Evolutionary conservation across 495 filamentous ascomycete species (phyloP).

Genomic region (Astrocystis sublimbata): DNA sequence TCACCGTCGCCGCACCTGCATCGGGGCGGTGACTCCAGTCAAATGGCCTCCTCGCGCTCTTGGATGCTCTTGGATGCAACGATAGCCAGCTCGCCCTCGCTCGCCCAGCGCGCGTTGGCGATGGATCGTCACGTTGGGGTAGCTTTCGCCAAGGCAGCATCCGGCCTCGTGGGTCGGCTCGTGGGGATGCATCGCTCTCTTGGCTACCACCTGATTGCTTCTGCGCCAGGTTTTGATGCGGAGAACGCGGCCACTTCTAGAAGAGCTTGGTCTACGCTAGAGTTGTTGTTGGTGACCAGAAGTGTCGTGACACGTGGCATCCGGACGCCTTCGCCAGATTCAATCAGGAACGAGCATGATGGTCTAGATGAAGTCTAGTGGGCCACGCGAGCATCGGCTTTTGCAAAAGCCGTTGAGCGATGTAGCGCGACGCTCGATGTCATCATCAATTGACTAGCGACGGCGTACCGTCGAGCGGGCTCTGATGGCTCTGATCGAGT

Average conservation of each 20-base stretch:
- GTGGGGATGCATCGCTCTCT: too few relatives aligned
- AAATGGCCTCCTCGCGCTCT: too few relatives aligned
- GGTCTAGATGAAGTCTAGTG: neutral
- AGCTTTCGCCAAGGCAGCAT: neutral
- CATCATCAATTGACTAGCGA: neutral
- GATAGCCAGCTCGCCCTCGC: too few relatives aligned
- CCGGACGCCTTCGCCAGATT: neutral
- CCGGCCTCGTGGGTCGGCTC: constrained; percentile 4
- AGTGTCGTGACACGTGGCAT: neutral
- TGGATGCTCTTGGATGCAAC: too few relatives aligned
- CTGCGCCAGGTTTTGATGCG: neutral
- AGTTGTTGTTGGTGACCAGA: neutral
- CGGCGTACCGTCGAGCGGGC: neutral
- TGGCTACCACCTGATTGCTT: neutral
- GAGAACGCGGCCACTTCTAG: neutral
- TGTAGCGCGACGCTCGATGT: too few relatives aligned
- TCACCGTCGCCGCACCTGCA: constrained; percentile 2
- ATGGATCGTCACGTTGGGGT: constrained; percentile 2
- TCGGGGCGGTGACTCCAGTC: neutral
- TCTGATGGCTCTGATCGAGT: neutral
- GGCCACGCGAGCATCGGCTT: constrained; percentile 1
- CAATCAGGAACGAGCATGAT: neutral
- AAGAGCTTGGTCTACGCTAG: neutral
- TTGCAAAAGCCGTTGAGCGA: neutral
- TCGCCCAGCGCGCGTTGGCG: too few relatives aligned